phyloP scores from a whole-genome alignment of 768 basidiomycete species.

The Macrolepiota fuliginosa region DNA sequence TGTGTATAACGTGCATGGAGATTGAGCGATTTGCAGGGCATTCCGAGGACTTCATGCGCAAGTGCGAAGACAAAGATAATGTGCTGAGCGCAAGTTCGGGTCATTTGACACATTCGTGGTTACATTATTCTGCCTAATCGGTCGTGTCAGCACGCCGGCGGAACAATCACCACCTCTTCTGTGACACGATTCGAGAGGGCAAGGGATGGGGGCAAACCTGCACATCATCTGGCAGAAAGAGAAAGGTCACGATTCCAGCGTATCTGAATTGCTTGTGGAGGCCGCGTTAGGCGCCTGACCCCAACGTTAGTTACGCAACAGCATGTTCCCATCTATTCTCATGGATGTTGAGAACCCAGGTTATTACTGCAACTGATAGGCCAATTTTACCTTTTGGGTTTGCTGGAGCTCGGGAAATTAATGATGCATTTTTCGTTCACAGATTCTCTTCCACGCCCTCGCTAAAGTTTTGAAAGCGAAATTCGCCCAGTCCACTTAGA shows the following conservation, averaged over 20 bases:
- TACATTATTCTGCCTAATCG: background rate
- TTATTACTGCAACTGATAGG: background rate
- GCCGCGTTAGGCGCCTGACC: background rate
- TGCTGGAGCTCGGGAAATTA: background rate
- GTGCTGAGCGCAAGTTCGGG: background rate
- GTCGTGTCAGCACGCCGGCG: background rate
- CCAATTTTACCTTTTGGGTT: constrained; percentile 5
- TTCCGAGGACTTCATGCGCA: background rate
- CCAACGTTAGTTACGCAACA: background rate
- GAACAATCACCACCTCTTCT: constrained; percentile 2
- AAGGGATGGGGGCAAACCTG: background rate
- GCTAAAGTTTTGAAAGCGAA: background rate
- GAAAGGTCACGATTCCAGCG: background rate
- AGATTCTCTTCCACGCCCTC: background rate
- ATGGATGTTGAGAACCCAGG: background rate
- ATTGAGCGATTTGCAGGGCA: background rate
- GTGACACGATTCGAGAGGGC: constrained; percentile 9
- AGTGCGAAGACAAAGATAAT: background rate
- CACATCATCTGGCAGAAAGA: background rate
- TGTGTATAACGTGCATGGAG: background rate
- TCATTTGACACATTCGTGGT: background rate
- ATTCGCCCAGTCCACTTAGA: background rate
- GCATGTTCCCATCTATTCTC: background rate
- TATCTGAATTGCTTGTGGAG: background rate
- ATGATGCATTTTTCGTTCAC: background rate